Conservation (phyloP, 2,329 filamentous ascomycete species). For the Rhytidhysteron rufulum region DNA sequence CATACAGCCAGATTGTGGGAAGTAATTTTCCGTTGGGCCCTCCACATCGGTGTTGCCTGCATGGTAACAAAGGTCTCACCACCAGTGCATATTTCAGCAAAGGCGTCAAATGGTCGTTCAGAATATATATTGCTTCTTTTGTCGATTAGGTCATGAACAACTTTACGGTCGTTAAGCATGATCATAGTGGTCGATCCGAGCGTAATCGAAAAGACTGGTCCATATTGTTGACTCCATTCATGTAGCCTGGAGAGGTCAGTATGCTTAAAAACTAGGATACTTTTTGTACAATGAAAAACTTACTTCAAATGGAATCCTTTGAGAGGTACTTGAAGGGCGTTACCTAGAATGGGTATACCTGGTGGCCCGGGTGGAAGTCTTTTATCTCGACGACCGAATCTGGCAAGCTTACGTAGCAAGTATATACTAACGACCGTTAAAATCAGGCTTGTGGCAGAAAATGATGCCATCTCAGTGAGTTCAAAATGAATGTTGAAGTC, state of each 20-base stretch:
- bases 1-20: slow-evolving; percentile 3
- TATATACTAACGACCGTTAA: not conserved
- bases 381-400: not conserved
- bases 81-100: not conserved
- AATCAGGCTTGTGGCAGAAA: too few species aligned
- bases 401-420: not conserved
- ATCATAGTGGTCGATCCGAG: not conserved
- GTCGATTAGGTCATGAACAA: slow-evolving; percentile 36
- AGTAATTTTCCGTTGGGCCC: slow-evolving; percentile 3
- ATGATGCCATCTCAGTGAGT: too few species aligned
- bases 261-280: not conserved
- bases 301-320: not conserved
- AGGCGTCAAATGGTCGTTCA: slow-evolving; percentile 1
- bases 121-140: slow-evolving; percentile 34
- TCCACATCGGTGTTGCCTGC: slow-evolving; percentile 3
- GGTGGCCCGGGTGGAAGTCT: not conserved
- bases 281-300: not conserved
- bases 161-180: slow-evolving; percentile 2
- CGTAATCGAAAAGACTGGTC: slow-evolving; percentile 1
- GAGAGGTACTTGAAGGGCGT: not conserved
- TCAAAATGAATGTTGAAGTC: too few species aligned
- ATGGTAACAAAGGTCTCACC: slow-evolving; percentile 1
- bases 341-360: not conserved
- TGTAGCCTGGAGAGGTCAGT: not conserved
- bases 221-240: slow-evolving; percentile 1